phyloP scores from a whole-genome alignment of 2,329 filamentous ascomycete species.

The Clonostachys rosea region DNA sequence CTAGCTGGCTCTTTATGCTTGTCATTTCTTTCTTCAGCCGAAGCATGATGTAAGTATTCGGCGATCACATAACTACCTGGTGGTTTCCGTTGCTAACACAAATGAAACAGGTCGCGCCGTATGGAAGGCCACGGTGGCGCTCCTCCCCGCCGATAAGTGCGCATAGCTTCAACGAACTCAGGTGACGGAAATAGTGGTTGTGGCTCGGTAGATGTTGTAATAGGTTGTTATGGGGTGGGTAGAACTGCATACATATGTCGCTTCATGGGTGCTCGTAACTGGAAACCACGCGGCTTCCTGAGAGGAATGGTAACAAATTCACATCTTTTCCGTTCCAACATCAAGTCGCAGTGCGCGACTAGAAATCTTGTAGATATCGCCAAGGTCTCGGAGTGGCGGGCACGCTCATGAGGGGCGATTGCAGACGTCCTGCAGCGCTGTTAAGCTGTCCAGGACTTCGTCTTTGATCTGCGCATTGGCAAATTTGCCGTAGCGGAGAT shows the following conservation, averaged over 20 bases:
- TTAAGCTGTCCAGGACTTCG: slow-evolving; percentile 65
- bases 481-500: slow-evolving; percentile 76
- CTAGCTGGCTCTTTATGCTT: slow-evolving; percentile 78
- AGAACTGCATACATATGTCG: not conserved
- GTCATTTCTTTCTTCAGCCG: slow-evolving; percentile 68
- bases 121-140: slow-evolving; percentile 12
- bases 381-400: too few species aligned
- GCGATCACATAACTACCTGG: not conserved
- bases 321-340: too few species aligned
- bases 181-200: too few species aligned
- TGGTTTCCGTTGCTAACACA: too few species aligned
- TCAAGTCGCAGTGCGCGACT: too few species aligned
- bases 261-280: too few species aligned
- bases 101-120: slow-evolving; percentile 26
- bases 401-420: slow-evolving; percentile 7
- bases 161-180: not conserved
- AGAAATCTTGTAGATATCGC: too few species aligned
- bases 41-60: slow-evolving; percentile 64
- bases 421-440: slow-evolving; percentile 52
- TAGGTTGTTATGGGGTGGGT: too few species aligned
- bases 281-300: too few species aligned
- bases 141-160: not conserved
- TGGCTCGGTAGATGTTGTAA: too few species aligned
- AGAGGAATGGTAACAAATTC: too few species aligned
- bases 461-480: slow-evolving; percentile 57